These are phyloP conservation scores for Mycena floridula DNA, from an alignment of 768 basidiomycete species.

Conservation along the genomic window DNA sequence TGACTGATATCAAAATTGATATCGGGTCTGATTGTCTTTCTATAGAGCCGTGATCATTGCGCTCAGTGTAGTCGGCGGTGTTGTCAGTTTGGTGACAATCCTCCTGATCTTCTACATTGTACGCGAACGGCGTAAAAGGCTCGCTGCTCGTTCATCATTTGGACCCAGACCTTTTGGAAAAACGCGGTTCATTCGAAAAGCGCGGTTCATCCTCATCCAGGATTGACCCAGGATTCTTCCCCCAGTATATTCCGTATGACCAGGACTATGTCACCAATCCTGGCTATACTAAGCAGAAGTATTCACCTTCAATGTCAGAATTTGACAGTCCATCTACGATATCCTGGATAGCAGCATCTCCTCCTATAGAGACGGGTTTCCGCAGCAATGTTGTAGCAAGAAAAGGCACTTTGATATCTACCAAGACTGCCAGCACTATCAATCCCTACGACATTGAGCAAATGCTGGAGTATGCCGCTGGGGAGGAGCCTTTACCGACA, in stretches of 20 bases:
- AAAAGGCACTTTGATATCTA: background rate
- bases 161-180: constrained; percentile 21
- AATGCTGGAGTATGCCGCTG: constrained; percentile 47
- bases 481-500: constrained; percentile 18
- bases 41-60: constrained; percentile 41
- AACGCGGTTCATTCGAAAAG: constrained; percentile 6
- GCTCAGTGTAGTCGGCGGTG: constrained; percentile 32
- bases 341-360: background rate
- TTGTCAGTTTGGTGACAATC: constrained; percentile 33
- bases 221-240: too few species aligned
- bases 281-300: constrained; percentile 26
- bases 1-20: too few species aligned
- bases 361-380: background rate
- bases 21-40: background rate
- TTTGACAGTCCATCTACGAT: background rate
- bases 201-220: too few species aligned
- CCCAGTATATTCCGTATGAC: too few species aligned
- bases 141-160: constrained; percentile 13
- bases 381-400: background rate
- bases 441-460: constrained; percentile 33
- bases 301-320: constrained; percentile 20
- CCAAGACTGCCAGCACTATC: background rate
- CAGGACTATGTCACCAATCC: constrained; percentile 24
- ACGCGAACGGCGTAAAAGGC: constrained; percentile 30
- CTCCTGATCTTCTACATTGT: constrained; percentile 37